Percentiles rank a stretch among this genome's conserved stretches.
Evolutionary conservation across 2,329 filamentous ascomycete genomes (phyloP).

Genomic region (Fulvia fulva): DNA sequence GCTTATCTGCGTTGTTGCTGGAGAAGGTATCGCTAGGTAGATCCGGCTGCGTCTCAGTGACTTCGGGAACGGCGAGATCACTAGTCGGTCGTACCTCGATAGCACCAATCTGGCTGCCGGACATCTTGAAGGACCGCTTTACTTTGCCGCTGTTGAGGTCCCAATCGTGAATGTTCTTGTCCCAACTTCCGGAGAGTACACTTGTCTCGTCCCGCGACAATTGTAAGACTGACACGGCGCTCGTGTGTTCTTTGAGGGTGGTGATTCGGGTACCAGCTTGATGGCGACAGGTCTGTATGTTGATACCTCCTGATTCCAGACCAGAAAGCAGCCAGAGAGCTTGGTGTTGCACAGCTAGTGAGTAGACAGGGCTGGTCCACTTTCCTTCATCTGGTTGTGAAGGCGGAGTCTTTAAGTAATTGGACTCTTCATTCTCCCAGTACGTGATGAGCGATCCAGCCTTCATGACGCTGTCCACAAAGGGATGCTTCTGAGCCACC

Average conservation of each 20-base stretch:
- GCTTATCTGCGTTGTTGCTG: conserved; percentile 65
- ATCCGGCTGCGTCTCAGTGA: conserved; percentile 62
- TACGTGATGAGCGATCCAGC: conserved; percentile 92
- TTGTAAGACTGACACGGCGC: conserved; percentile 82
- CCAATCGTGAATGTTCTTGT: conserved; percentile 92
- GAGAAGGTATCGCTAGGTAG: conserved; percentile 61
- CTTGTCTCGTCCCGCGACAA: conserved; percentile 81
- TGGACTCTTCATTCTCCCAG: conserved; percentile 92
- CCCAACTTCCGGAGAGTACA: conserved; percentile 91
- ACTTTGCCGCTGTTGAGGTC: conserved; percentile 82
- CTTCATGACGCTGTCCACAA: conserved; percentile 95
- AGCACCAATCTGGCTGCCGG: conserved; percentile 77
- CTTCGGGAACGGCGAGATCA: conserved; percentile 69
- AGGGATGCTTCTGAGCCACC: conserved; percentile 91
- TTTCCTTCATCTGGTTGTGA: conserved; percentile 48
- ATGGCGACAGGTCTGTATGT: conserved; percentile 87
- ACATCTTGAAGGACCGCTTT: conserved; percentile 71
- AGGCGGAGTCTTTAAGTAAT: conserved; percentile 29
- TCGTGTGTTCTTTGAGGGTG: conserved; percentile 76
- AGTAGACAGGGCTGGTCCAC: conserved; percentile 79
- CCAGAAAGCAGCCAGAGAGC: conserved; percentile 90
- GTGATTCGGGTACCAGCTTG: conserved; percentile 89
- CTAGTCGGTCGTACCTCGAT: conserved; percentile 80
- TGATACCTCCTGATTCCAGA: conserved; percentile 85
- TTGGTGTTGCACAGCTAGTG: conserved; percentile 82